Evolutionary conservation across 306 rosid genomes (phyloP).

Genomic region (Styphnolobium japonicum): DNA sequence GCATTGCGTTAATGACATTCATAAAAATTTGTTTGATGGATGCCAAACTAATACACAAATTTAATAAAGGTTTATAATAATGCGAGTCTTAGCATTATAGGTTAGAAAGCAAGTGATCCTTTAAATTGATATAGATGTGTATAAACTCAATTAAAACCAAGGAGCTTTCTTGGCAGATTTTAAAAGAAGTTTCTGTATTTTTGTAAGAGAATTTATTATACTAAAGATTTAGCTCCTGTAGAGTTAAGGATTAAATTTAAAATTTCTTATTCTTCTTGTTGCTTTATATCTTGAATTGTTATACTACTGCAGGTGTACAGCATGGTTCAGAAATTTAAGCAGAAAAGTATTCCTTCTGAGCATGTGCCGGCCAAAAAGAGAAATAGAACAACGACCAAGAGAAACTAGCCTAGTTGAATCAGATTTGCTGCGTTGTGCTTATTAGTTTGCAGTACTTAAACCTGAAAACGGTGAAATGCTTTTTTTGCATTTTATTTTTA

Average conservation of each 20-base stretch:
- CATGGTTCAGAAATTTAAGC: slow-evolving; percentile 75
- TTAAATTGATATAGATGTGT: neutral
- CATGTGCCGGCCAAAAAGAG: slow-evolving; percentile 43
- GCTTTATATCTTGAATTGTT: slow-evolving; percentile 10
- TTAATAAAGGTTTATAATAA: too few species aligned
- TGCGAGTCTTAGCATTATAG: too few species aligned
- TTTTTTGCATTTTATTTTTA: neutral
- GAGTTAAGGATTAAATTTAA: slow-evolving; percentile 2
- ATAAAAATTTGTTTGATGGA: too few species aligned
- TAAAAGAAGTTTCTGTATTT: neutral
- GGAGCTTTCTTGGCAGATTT: neutral
- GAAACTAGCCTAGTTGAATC: slow-evolving; percentile 14
- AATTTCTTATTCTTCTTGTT: neutral
- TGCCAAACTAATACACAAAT: too few species aligned
- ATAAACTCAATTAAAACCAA: neutral
- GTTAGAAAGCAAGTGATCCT: too few species aligned
- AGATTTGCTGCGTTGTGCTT: neutral
- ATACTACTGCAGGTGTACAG: slow-evolving; percentile 58
- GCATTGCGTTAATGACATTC: too few species aligned
- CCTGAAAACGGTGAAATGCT: neutral
- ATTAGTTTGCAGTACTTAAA: neutral
- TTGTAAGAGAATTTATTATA: neutral
- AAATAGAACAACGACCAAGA: slow-evolving; percentile 32
- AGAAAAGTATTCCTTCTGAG: slow-evolving; percentile 35
- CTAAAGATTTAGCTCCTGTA: neutral